These are phyloP conservation scores for Mycena olivaceomarginata DNA, from an alignment of 768 basidiomycete species.

Conservation along the genomic window DNA sequence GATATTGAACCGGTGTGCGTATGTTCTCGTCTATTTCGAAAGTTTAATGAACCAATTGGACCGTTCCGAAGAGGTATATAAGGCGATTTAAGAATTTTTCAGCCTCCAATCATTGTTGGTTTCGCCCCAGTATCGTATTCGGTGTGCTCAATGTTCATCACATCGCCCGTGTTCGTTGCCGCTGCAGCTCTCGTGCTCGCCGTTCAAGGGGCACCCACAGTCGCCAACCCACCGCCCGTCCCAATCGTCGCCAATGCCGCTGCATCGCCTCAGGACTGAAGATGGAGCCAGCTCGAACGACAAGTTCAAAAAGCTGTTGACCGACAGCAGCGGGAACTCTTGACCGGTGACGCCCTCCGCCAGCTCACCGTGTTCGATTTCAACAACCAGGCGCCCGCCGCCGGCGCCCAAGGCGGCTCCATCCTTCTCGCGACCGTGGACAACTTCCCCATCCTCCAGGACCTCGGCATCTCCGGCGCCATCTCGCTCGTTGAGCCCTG, in stretches of 20 bases:
- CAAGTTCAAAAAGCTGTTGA: slow-evolving; percentile 48
- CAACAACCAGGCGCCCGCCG: slow-evolving; percentile 31
- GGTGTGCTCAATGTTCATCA: not conserved
- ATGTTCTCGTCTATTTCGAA: too few species aligned
- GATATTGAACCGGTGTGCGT: too few species aligned
- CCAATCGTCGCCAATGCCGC: slow-evolving; percentile 5
- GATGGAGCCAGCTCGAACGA: slow-evolving; percentile 26
- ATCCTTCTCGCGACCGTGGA: slow-evolving; percentile 43
- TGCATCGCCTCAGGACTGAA: not conserved
- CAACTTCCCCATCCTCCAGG: slow-evolving; percentile 41
- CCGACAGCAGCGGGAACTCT: slow-evolving; percentile 39
- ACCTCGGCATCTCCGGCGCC: slow-evolving; percentile 14
- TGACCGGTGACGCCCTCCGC: slow-evolving; percentile 8
- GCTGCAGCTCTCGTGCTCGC: not conserved
- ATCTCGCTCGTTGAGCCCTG: not conserved
- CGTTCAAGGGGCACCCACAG: not conserved
- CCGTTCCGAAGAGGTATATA: too few species aligned
- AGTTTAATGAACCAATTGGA: too few species aligned
- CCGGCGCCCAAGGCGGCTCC: slow-evolving; percentile 33
- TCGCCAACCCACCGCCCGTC: not conserved
- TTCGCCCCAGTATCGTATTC: too few species aligned
- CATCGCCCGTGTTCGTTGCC: not conserved
- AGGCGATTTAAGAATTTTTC: too few species aligned
- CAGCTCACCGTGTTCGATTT: slow-evolving; percentile 28
- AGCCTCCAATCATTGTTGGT: too few species aligned